phyloP scores from a whole-genome alignment of 768 basidiomycete genomes.

The Boletus rex-veris region DNA sequence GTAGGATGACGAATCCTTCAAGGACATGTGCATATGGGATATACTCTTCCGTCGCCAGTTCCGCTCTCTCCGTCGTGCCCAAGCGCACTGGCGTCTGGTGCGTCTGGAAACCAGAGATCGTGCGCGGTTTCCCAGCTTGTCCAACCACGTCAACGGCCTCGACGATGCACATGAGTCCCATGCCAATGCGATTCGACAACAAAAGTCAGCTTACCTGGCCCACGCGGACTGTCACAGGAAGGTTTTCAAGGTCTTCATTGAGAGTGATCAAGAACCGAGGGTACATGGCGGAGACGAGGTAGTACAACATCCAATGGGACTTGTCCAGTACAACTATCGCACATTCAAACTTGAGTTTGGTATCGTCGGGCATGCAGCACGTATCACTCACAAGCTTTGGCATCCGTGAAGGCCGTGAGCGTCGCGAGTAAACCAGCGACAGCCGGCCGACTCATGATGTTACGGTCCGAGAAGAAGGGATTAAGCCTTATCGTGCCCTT shows the following conservation, averaged over 20 bases:
- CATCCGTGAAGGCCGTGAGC: conserved; percentile 88
- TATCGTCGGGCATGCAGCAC: not conserved
- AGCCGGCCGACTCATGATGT: conserved; percentile 84
- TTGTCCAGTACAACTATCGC: conserved; percentile 85
- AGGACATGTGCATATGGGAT: conserved; percentile 87
- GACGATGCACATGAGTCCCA: not conserved
- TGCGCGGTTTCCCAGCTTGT: conserved; percentile 94
- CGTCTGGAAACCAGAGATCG: conserved; percentile 98
- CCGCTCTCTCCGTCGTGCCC: conserved; percentile 91
- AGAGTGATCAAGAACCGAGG: conserved; percentile 98
- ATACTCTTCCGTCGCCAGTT: conserved; percentile 95
- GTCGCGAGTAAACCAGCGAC: conserved; percentile 88
- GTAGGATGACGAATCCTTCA: conserved; percentile 88
- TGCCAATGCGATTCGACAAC: not conserved
- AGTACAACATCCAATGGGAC: conserved; percentile 99
- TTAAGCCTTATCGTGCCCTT: conserved; percentile 97
- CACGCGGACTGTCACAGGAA: conserved; percentile 91
- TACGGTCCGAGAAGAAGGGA: conserved; percentile 93
- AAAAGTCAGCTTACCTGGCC: conserved; percentile 61
- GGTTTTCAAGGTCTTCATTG: conserved; percentile 82
- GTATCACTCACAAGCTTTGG: conserved; percentile 77
- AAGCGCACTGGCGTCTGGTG: conserved; percentile 95
- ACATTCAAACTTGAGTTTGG: not conserved
- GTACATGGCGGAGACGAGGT: conserved; percentile 95
- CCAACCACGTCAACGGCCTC: conserved; percentile 97